Evolutionary conservation across 495 filamentous ascomycete species (phyloP), one percentile per base, ranked within the genome.

Genomic region (Hypoxylon fragiforme): DNA sequence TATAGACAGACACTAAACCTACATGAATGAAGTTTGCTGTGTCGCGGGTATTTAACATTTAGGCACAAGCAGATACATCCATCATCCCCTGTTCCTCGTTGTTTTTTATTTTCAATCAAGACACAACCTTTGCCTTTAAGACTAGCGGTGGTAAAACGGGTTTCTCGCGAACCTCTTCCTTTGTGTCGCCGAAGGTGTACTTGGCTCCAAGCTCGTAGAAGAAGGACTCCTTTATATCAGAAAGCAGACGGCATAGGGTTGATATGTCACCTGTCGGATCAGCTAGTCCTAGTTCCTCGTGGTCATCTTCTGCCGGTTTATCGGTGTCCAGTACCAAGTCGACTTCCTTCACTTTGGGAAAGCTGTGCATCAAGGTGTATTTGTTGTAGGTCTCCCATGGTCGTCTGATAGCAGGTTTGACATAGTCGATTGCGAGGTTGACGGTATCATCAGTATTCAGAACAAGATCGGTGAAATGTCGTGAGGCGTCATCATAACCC

Each of bases 361-460:
- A 80, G 35, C 66, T 70, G 36, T 73, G 66, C 31, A 80, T 62
- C 32, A 79, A 53, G 28, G 63, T 65, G 37, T 75, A 72, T 62
- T 81, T 80, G 62, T 73, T 77, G 52, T 79, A 81, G 1, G 72
- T 70, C 62, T 81, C 78, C 78, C 78, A 81, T 18, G 75, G 76
- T 31, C 76, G 59, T 37, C 75, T 72, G 40, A 81, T 68, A 19
- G 71, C 64, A 18, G 70, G 63, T 16, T 60, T 63, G 21, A 81
- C 75, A 32, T 77, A 72, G 50, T 81, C 78, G 35, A 81, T 67
- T 1, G 77, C 78, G 18, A 81, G 60, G 7, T 69, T 63, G 21
- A 51, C 53, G 11, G 72, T 63, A 31, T 61, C 55, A 14, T 64
- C 54, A 18, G 62, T 52, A 34, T 49, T 60, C 18, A 36, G 55